Base-by-base conservation (phyloP, 352 stramenopile species). In the Pythium aquatile region DNA sequence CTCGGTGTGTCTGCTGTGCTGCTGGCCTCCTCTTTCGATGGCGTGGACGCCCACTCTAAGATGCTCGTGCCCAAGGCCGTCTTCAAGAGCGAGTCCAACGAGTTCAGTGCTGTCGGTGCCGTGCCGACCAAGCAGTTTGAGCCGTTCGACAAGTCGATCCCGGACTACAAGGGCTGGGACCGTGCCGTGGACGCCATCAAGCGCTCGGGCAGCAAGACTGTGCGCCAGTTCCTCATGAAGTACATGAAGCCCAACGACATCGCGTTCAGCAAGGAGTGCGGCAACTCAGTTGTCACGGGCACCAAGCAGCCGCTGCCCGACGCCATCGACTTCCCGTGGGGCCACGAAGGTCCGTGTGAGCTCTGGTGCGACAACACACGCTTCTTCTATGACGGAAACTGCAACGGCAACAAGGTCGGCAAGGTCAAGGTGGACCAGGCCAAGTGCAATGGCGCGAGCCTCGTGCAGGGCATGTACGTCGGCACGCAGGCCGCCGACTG, bases 161-260 rank as follows among this genome's bases (percentile, higher is more conserved):
- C 47, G 32, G 32, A 30, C 46, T 64, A 51, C 44, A 49, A 64
- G 26, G 58, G 58, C 46, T 49, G 44, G 8, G 58, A 37, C 14
- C 58, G 58, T 16, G 58, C 40, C 10, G 54, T 51, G 10, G 33
- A 37, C 3, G 59, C 59, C 24, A 65, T 65, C 48, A 59, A 59
- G 48, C 35, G 57, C 24, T 54, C 30, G 29, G 40, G 40, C 59
- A 39, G 37, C 59, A 65, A 65, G 59, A 65, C 59, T 8, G 37
- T 65, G 59, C 59, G 59, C 9, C 37, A 58, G 35, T 65, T 65
- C n/a, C 35, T 65, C 49, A 65, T 65, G 59, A 65, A 65, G 35
- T 54, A 65, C 29, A 32, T 54, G 33, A 65, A 65, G 20, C 24
- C 39, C 17, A 59, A 59, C 26, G 46, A 40, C 20, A 40, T 53